Evolutionary conservation across 805 yeast genomes (phyloP), one percentile per base, ranked within the genome.

Genomic region (Candida nonsorbophila): DNA sequence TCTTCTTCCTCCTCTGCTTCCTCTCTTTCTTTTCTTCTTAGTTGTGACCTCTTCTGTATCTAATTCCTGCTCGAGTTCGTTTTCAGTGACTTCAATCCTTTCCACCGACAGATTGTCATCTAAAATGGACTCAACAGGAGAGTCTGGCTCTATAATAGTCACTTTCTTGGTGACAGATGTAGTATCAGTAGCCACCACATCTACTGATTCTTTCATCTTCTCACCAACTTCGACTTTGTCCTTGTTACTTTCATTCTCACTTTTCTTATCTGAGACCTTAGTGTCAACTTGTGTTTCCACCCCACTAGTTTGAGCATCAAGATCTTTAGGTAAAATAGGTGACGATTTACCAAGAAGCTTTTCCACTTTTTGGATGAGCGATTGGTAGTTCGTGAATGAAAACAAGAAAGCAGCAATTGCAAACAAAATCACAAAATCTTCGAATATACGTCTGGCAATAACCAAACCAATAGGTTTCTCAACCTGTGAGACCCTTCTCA

Each of bases 1-100:
- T 27, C 81, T 72, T 42, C 77, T 77, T 0, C 95, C 94, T 9
- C 95, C 95, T 35, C 96, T 65, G 7, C 81, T 67, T 4, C 96
- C 96, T 47, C 96, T 71, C 48, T 84, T 87, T 16, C 95, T 67
- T 45, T 72, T 79, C 53, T 75, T 79, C 30, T 66, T 58, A 2
- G 56, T 49, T 9, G 34, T 26, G 0, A 33, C 22, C 2, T 42
- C 47, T 5, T 36, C 38, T 14, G 26, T 35, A 29, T 29, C 36
- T 2, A 23, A 40, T 24, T 38, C 29, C 16, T 36, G 39, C 15
- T 43, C 49, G 15, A 50, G 29, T 16, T 44, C 45, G 8, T 24
- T 12, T 12, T 7, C 7, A 6, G 14, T 7, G 7, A 6, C 7
- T 17, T 19, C 27, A 22, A 13, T 16, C 25, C 14, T 7, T 14